These are phyloP conservation scores for Mortierella polycephala DNA, from an alignment of 371 early-diverging fungal species.

Conservation along the genomic window DNA sequence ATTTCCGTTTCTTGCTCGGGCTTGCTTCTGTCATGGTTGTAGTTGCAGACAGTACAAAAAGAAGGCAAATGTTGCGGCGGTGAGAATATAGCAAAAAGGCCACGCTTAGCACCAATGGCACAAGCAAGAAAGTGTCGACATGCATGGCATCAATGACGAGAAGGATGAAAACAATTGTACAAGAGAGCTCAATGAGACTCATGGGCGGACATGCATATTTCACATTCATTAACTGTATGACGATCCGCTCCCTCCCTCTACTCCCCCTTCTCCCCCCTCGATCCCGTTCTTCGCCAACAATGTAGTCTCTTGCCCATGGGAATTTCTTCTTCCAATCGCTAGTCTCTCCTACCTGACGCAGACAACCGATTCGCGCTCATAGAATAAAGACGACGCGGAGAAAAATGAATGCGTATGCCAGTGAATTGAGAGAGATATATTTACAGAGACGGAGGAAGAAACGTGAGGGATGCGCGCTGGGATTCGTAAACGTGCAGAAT, in stretches of 20 bases:
- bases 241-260: neutral
- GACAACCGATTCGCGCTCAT: slow-evolving; percentile 33
- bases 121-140: slow-evolving; percentile 9
- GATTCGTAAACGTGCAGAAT: too few species aligned
- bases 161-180: neutral
- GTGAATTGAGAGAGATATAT: neutral
- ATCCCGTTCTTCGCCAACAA: too few species aligned
- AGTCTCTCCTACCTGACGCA: slow-evolving; percentile 26
- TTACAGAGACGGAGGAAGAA: neutral
- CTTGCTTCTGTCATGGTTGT: slow-evolving; percentile 36
- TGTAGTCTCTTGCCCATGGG: too few species aligned
- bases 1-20: slow-evolving; percentile 54
- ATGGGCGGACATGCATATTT: too few species aligned
- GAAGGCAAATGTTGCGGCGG: neutral
- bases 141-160: neutral
- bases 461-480: neutral
- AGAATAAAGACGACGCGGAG: slow-evolving; percentile 2
- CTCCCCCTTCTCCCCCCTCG: too few species aligned
- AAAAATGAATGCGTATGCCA: neutral
- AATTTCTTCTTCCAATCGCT: neutral
- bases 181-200: neutral
- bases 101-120: neutral
- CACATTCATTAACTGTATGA: neutral
- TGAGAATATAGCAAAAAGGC: neutral
- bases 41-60: neutral